phyloP scores from a whole-genome alignment of 1,284 basidiomycete species.

The Sanguinoderma infundibulare region DNA sequence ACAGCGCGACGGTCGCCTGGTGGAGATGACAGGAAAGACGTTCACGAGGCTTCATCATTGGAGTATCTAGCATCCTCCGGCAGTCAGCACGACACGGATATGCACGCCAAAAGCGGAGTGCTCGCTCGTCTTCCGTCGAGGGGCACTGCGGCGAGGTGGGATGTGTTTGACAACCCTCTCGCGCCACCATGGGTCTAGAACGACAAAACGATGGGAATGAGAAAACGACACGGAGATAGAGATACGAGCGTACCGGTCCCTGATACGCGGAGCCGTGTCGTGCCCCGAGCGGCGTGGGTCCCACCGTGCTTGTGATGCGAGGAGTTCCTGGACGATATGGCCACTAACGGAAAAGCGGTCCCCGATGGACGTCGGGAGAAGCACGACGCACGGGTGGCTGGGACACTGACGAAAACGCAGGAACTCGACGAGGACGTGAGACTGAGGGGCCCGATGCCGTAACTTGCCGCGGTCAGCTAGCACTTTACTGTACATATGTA shows the following conservation, averaged over 20 bases:
- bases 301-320: not conserved
- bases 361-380: conserved; percentile 17
- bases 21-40: too few relatives aligned
- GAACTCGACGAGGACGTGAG: not conserved
- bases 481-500: not conserved
- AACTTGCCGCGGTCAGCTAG: not conserved
- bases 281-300: not conserved
- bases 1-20: too few relatives aligned
- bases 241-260: not conserved
- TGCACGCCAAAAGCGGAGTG: too few relatives aligned
- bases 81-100: too few relatives aligned
- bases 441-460: not conserved
- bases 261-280: not conserved
- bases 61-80: too few relatives aligned
- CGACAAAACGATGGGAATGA: not conserved
- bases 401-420: not conserved
- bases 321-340: not conserved
- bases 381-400: conserved; percentile 3
- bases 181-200: not conserved
- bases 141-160: not conserved
- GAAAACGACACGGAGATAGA: not conserved
- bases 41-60: too few relatives aligned
- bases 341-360: not conserved
- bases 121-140: not conserved
- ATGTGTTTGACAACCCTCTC: not conserved